Conservation (phyloP, 495 filamentous ascomycete genomes). For the Chaetomium tenue region DNA sequence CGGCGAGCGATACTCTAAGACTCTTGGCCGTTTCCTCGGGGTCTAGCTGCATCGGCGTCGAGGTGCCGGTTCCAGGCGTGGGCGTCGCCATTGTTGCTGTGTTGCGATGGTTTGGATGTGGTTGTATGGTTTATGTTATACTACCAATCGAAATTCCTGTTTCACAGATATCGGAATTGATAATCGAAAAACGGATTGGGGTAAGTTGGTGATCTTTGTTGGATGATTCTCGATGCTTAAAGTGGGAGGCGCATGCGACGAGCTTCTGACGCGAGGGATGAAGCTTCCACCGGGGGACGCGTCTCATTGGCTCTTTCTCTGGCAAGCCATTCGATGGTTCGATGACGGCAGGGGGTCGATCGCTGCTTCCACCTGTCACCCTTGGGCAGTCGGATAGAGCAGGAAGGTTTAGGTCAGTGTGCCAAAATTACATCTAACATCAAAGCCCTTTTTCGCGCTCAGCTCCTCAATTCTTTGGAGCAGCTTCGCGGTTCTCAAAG, state of each 20-base stretch:
- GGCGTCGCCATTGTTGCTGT: constrained; percentile 30
- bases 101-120: neutral
- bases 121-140: neutral
- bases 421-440: neutral
- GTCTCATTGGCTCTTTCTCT: constrained; percentile 32
- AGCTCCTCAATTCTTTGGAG: neutral
- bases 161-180: neutral
- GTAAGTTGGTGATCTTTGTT: neutral
- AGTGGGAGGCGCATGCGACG: constrained; percentile 3
- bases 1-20: constrained; percentile 57
- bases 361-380: neutral
- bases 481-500: neutral
- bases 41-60: constrained; percentile 38
- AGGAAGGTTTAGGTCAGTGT: neutral
- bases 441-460: neutral
- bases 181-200: constrained; percentile 2
- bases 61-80: constrained; percentile 31
- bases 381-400: neutral
- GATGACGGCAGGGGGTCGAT: neutral
- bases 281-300: constrained; percentile 26
- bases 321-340: neutral
- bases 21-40: constrained; percentile 45
- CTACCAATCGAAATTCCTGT: neutral
- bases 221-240: neutral
- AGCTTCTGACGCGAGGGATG: constrained; percentile 33